Evolutionary conservation across 192 early-diverging fungal genomes (phyloP).

Genomic region (Coemansia furcata): DNA sequence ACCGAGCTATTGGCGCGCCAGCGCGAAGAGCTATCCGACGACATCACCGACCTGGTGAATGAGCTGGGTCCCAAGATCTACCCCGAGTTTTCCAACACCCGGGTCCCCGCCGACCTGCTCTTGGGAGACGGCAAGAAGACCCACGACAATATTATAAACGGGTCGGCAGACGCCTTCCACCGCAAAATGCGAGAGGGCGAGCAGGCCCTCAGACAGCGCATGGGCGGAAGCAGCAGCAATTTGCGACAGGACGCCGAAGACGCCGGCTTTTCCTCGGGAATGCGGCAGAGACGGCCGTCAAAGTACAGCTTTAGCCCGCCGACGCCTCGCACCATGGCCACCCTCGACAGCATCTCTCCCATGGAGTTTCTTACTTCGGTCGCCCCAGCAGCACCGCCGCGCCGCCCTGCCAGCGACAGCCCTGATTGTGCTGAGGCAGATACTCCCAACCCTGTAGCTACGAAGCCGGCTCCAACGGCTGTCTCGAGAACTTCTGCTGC

Average conservation of each 20-base stretch:
- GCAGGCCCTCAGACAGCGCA: constrained; percentile 37
- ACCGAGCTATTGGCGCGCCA: constrained; percentile 63
- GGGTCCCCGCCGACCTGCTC: constrained; percentile 21
- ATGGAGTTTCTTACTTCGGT: constrained; percentile 41
- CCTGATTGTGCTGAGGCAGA: background rate
- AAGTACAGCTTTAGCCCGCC: constrained; percentile 52
- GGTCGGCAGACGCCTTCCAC: constrained; percentile 30
- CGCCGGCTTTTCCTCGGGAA: background rate
- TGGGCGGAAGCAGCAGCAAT: constrained; percentile 5
- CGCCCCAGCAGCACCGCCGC: background rate
- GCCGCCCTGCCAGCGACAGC: background rate
- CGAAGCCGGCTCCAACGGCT: background rate
- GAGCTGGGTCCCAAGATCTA: constrained; percentile 82
- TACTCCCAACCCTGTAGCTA: background rate
- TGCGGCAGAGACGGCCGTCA: constrained; percentile 1
- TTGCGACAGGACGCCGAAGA: background rate
- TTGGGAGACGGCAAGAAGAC: constrained; percentile 14
- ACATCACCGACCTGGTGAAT: constrained; percentile 78
- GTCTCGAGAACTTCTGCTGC: background rate
- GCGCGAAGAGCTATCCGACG: constrained; percentile 69
- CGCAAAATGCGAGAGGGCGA: constrained; percentile 37
- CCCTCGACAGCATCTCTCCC: constrained; percentile 53
- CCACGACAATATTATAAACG: constrained; percentile 30
- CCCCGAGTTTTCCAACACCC: constrained; percentile 63
- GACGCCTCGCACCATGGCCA: constrained; percentile 51